These are phyloP conservation scores for Alloteropsis angusta DNA, from an alignment of 202 grass and related monocot genomes.

Conservation along the genomic window DNA sequence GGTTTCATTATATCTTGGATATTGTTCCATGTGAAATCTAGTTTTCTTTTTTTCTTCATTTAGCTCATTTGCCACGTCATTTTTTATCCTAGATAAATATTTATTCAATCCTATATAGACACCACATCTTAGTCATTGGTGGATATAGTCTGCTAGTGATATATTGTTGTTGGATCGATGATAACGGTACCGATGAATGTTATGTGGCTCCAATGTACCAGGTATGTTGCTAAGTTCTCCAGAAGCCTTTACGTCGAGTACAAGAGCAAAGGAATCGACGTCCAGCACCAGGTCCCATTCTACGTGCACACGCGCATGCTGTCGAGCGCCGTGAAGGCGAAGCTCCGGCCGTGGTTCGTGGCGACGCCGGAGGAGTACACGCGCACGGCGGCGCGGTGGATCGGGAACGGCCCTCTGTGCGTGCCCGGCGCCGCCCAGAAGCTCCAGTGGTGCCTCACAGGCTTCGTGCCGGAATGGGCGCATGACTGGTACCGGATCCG, in stretches of 20 bases:
- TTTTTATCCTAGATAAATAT: no score
- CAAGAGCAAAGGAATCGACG: slow-evolving; percentile 8
- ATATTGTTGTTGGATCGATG: no score
- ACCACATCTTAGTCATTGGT: no score
- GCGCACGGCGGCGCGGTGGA: slow-evolving; percentile 15
- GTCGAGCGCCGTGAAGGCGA: slow-evolving; percentile 25
- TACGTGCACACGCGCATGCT: slow-evolving; percentile 45
- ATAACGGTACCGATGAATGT: neutral
- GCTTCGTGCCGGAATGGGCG: slow-evolving; percentile 13
- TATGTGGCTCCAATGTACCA: neutral
- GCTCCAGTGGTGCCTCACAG: slow-evolving; percentile 14
- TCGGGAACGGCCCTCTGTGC: slow-evolving; percentile 29
- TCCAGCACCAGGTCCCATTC: slow-evolving; percentile 32
- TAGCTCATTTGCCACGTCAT: no score
- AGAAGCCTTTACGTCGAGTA: slow-evolving; percentile 23
- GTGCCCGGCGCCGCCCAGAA: slow-evolving; percentile 31
- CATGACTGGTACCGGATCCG: slow-evolving; percentile 5
- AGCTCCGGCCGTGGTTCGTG: slow-evolving; percentile 9
- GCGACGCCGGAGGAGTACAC: slow-evolving; percentile 29
- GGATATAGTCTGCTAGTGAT: no score
- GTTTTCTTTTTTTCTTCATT: no score
- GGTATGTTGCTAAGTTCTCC: slow-evolving; percentile 11
- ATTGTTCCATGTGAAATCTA: no score
- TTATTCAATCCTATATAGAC: no score
- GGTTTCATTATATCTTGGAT: no score